A percentile compares a stretch with the other conserved stretches of the same genome.
phyloP scores from a whole-genome alignment of 1,284 basidiomycete species.

The Cerioporus squamosus region DNA sequence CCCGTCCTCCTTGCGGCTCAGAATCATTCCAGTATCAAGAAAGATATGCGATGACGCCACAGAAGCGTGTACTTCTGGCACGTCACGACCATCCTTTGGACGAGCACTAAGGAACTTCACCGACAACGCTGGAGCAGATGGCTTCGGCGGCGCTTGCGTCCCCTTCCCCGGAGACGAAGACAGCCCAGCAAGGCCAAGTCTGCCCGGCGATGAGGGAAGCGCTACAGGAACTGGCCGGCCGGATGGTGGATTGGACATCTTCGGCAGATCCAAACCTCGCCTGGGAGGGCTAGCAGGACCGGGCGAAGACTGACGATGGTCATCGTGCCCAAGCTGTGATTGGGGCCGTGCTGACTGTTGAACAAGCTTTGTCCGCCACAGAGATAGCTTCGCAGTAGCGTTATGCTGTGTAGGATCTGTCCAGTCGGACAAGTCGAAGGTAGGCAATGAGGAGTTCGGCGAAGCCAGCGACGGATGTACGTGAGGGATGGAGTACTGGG shows the following conservation, averaged over 20 bases:
- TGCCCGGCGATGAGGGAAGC: slow-evolving; percentile 22
- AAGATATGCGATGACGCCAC: slow-evolving; percentile 74
- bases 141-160: background rate
- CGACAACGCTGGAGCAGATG: slow-evolving; percentile 22
- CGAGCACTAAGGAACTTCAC: slow-evolving; percentile 24
- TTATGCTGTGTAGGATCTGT: slow-evolving; percentile 46
- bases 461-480: slow-evolving; percentile 41
- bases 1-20: slow-evolving; percentile 40
- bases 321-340: background rate
- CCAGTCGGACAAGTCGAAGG: slow-evolving; percentile 68
- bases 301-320: slow-evolving; percentile 1
- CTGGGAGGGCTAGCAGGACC: slow-evolving; percentile 10
- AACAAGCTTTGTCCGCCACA: slow-evolving; percentile 56
- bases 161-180: slow-evolving; percentile 19
- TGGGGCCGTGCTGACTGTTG: slow-evolving; percentile 13
- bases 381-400: slow-evolving; percentile 56
- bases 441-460: slow-evolving; percentile 44
- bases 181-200: slow-evolving; percentile 20
- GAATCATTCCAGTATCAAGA: slow-evolving; percentile 63
- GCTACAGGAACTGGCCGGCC: slow-evolving; percentile 12
- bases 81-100: background rate
- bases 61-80: slow-evolving; percentile 40
- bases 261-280: background rate
- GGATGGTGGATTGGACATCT: slow-evolving; percentile 8
- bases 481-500: slow-evolving; percentile 50